These are phyloP conservation scores for Aureobasidium sp. DNA, from an alignment of 2,329 filamentous ascomycete genomes.

Conservation along the genomic window DNA sequence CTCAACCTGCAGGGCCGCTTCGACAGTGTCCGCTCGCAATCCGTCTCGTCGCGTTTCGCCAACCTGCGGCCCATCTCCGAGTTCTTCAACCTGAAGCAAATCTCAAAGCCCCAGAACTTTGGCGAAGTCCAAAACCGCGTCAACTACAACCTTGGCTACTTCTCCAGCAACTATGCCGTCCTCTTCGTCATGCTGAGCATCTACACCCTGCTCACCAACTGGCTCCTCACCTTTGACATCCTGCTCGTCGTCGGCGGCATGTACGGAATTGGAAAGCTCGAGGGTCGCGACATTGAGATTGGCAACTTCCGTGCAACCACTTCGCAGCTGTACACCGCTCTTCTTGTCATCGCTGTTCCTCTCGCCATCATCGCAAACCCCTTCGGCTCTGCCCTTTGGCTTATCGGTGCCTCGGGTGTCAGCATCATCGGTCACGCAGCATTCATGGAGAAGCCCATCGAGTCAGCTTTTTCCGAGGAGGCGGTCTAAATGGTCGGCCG, in stretches of 20 bases:
- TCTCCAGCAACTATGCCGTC: conserved; percentile 95
- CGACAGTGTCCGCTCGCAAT: conserved; percentile 71
- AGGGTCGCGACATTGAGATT: conserved; percentile 80
- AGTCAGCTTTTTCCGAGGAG: conserved; percentile 99
- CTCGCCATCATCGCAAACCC: conserved; percentile 80
- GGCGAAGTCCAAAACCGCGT: conserved; percentile 81
- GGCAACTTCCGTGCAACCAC: conserved; percentile 76
- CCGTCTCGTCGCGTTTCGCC: conserved; percentile 74
- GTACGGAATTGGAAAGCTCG: conserved; percentile 84
- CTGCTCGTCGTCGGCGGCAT: conserved; percentile 78
- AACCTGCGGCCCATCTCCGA: conserved; percentile 87
- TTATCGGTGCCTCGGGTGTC: conserved; percentile 91
- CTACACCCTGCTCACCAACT: conserved; percentile 88
- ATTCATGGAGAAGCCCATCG: conserved; percentile 96
- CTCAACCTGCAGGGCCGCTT: conserved; percentile 83
- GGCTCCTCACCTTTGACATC: conserved; percentile 83
- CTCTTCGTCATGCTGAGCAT: conserved; percentile 93
- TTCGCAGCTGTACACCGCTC: conserved; percentile 87
- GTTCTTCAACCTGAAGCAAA: conserved; percentile 90
- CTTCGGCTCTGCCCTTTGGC: conserved; percentile 80
- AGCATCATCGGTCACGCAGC: conserved; percentile 91
- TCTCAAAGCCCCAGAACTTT: conserved; percentile 92
- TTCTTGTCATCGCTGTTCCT: conserved; percentile 76
- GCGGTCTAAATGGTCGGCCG: conserved; percentile 99
- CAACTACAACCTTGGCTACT: conserved; percentile 96